Base-by-base conservation (phyloP, 1,284 basidiomycete genomes). In the Trametes versicolor region DNA sequence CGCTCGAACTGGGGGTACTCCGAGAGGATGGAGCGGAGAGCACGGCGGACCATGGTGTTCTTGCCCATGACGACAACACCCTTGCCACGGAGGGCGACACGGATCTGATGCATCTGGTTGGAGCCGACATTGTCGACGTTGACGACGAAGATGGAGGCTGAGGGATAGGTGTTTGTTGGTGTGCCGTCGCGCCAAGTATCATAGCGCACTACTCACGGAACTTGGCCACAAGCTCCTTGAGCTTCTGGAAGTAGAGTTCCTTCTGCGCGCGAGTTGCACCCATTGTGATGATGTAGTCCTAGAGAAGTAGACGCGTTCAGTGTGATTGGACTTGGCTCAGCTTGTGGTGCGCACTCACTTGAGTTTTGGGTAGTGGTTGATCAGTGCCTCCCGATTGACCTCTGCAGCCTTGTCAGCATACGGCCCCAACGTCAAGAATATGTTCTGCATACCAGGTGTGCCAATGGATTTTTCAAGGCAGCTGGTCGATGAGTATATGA, bases 21-120 rank as follows among this genome's bases (percentile, higher is more conserved):
- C 72, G 86, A 68, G 76, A 99, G 87, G 80, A 99, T 90, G 78
- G 91, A 86, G 74, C 97, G 96, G 72, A 99, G 88, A 66, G 96
- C 97, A 78, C 97, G 96, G 83, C 97, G 95, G 76, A 99, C 97
- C 98, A 99, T 99, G 79, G 98, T 99, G 92, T 99, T 99, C 87
- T 99, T 99, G 79, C 97, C 97, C 98, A 99, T 99, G 75, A 99
- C 83, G 71, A 99, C 97, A 66, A 96, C 85, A 86, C 94, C 98
- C 82, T 95, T 96, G 77, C 96, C 96, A 76, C 98, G 96, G 80
- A 99, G 91, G 60, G 97, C 86, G 73, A 95, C 92, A 86, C 98
- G 97, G 79, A 99, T 99, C 82, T 98, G 96, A 80, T 98, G 96
- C 95, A 97, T 95, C 85, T 99, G 98, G 88, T 99, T 98, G 70